A percentile compares a stretch with the other conserved stretches of the same genome.
Conservation (phyloP, 495 filamentous ascomycete species). For the Alectoria sarmentosa region DNA sequence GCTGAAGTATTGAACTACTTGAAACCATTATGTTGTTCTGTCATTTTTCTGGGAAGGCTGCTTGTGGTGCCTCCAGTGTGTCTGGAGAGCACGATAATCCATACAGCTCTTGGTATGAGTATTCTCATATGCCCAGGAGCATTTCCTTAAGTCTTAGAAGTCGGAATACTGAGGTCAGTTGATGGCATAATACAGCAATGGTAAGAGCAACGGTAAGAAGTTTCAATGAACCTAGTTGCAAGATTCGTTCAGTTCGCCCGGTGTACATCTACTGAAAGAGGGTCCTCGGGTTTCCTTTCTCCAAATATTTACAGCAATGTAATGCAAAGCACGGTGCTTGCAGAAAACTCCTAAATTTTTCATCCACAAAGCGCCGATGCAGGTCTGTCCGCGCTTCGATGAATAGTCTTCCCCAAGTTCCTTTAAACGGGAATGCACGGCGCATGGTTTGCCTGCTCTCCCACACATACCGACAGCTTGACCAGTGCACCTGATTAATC, state of each 20-base stretch:
- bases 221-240: neutral
- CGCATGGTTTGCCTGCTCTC: no score
- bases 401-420: neutral
- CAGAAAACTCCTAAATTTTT: neutral
- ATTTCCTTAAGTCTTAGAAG: neutral
- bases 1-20: no score
- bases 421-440: neutral
- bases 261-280: neutral
- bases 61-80: neutral
- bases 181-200: neutral
- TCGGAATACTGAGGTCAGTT: neutral
- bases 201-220: neutral
- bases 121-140: neutral
- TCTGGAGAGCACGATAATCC: neutral
- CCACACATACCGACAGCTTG: neutral
- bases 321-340: neutral
- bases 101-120: neutral
- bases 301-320: conserved; percentile 1
- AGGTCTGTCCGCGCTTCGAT: neutral
- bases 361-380: neutral
- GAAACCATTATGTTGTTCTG: no score
- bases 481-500: conserved; percentile 24
- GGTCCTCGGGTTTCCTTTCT: neutral
- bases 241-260: conserved; percentile 1
- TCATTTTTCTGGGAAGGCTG: neutral